Percentiles rank a stretch among this genome's conserved stretches.
These are phyloP conservation scores for Sporothrix mexicana DNA, from an alignment of 2,329 filamentous ascomycete species.

Conservation along the genomic window DNA sequence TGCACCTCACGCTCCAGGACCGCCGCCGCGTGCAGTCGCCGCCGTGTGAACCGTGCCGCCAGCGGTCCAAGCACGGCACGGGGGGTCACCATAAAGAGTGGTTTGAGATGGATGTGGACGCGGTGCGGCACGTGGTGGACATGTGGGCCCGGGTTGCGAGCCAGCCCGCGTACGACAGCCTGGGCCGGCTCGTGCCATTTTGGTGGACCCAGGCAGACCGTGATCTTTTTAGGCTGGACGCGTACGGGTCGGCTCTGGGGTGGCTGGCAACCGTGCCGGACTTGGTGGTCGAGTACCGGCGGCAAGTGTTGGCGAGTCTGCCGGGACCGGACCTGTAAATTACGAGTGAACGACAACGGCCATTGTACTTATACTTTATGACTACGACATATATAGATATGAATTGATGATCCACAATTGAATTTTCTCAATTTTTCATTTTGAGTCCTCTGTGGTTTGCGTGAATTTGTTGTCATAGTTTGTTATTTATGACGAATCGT, in stretches of 20 bases:
- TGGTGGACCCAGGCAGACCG: conserved; percentile 6
- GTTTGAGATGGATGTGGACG: conserved; percentile 19
- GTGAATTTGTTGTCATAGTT: not conserved
- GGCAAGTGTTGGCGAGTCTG: not conserved
- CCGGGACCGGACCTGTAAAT: conserved; percentile 7
- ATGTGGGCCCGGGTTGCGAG: conserved; percentile 16
- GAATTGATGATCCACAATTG: not conserved
- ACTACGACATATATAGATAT: not conserved
- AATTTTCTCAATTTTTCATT: not conserved
- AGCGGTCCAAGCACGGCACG: not conserved
- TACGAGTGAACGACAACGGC: not conserved
- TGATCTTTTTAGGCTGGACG: conserved; percentile 7
- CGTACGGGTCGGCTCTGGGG: conserved; percentile 7
- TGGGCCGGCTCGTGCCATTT: conserved; percentile 2
- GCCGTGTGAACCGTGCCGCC: conserved; percentile 12
- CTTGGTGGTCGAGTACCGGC: conserved; percentile 5
- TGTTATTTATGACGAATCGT: not conserved
- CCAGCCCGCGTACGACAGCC: conserved; percentile 13
- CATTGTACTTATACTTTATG: not conserved
- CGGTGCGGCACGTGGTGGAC: conserved; percentile 1
- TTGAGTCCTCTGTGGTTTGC: not conserved
- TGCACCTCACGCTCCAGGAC: conserved; percentile 14
- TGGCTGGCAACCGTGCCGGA: conserved; percentile 2
- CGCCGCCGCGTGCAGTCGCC: conserved; percentile 7
- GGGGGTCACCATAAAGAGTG: conserved; percentile 10